phyloP scores from a whole-genome alignment of 352 stramenopile genomes.

The Phytophthora hybrid region DNA sequence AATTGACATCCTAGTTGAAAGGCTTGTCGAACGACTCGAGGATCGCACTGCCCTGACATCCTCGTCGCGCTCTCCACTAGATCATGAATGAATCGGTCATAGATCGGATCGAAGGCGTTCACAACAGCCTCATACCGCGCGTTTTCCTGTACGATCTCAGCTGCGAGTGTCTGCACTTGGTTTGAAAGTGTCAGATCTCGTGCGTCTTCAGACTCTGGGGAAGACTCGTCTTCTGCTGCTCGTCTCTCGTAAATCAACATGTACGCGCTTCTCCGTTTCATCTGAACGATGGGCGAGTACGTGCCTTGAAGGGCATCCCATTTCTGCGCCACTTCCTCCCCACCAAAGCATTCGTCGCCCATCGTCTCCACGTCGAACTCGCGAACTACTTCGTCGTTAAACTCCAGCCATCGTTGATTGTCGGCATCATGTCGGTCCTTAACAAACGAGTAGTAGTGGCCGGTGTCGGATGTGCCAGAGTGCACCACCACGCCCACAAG shows the following conservation, averaged over 20 bases:
- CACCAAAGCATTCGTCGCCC: conserved; percentile 90
- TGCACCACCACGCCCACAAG: conserved; percentile 94
- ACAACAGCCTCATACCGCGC: conserved; percentile 43
- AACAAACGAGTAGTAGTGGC: conserved; percentile 96
- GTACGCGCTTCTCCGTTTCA: conserved; percentile 76
- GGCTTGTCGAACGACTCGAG: conserved; percentile 13
- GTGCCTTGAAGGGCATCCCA: conserved; percentile 51
- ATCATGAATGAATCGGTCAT: conserved; percentile 38
- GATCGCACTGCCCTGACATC: not conserved
- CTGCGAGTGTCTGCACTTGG: conserved; percentile 29
- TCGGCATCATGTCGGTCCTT: conserved; percentile 60
- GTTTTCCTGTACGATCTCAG: conserved; percentile 41
- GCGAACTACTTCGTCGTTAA: conserved; percentile 92
- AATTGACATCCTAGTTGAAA: conserved; percentile 47
- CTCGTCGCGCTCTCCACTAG: conserved; percentile 25
- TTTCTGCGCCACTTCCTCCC: conserved; percentile 74
- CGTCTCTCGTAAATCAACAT: conserved; percentile 82
- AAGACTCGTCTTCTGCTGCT: not conserved
- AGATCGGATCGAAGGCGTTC: conserved; percentile 45
- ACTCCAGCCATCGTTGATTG: conserved; percentile 86
- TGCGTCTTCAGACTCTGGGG: not conserved
- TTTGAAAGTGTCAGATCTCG: conserved; percentile 9
- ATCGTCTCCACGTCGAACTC: conserved; percentile 84
- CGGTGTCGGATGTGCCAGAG: conserved; percentile 91
- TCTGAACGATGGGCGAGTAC: conserved; percentile 53